Evolutionary conservation across 2,329 filamentous ascomycete genomes (phyloP), one percentile per base, ranked within the genome.

Genomic region (Akanthomyces uredinophilus): DNA sequence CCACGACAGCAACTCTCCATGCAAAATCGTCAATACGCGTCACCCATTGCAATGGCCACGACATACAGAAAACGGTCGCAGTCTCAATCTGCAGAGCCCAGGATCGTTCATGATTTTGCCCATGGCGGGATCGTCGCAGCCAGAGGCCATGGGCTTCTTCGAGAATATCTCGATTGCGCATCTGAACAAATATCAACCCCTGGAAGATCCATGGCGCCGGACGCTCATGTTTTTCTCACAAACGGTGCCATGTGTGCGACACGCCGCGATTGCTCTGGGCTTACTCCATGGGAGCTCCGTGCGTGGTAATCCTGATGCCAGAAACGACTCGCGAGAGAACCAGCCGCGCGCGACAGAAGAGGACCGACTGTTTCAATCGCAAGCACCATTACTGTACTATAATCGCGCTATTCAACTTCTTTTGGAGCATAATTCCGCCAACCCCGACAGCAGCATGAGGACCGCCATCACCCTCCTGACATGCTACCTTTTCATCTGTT

Each of bases 181-280:
- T 64, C 64, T 71, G 54, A 73, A 69, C 62, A 67, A 68, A 70
- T 72, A 74, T 60, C 66, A 66, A 29, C 72, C 68, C 32, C 11
- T 35, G 43, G 68, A 66, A 64, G 66, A 70, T 47, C 66, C 70
- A 61, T 75, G 73, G 72, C 69, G 67, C 18, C 68, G 68, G 20
- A 73, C 69, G 46, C 69, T 75, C 55, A 71, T 75, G 68, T 71
- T 68, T 66, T 75, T 75, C 64, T 69, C 71, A 27, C 73, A 73
- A 64, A 73, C 72, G 29, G 68, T 71, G 41, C 72, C 70, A 66
- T 65, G 70, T 53, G 72, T 75, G 41, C 69, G 71, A n/a, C 62
- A 73, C 67, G 74, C 74, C 43, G 70, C 72, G 54, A 67, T 69
- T 53, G 72, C 70, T 59, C 67, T 73, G 50, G 69, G 68, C 16